A percentile compares a stretch with the other conserved stretches of the same genome.
These are phyloP conservation scores for Cladosporium velox DNA, from an alignment of 2,329 filamentous ascomycete species.

Conservation along the genomic window DNA sequence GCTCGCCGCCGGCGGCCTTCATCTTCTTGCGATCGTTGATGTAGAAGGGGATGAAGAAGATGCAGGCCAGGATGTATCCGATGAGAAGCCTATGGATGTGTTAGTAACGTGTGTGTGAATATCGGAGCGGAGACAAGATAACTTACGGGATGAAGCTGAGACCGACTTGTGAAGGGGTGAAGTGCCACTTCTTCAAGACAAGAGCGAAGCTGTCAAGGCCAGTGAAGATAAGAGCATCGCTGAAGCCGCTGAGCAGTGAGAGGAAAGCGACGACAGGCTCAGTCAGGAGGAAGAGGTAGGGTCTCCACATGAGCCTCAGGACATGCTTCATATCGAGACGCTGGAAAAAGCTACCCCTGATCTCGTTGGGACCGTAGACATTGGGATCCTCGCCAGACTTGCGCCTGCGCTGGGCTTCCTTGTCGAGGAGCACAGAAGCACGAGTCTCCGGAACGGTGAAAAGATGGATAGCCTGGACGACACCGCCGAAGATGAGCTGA, in stretches of 20 bases:
- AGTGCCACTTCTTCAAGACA: conserved; percentile 65
- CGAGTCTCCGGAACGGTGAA: conserved; percentile 77
- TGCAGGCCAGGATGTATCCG: conserved; percentile 65
- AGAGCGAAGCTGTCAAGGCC: conserved; percentile 71
- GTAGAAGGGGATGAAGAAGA: conserved; percentile 56
- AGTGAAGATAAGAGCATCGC: conserved; percentile 75
- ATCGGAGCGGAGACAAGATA: background rate
- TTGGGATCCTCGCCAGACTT: conserved; percentile 74
- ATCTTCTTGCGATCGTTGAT: conserved; percentile 46
- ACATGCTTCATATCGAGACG: conserved; percentile 46
- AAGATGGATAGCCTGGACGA: conserved; percentile 85
- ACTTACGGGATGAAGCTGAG: conserved; percentile 56
- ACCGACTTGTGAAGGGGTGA: conserved; percentile 58
- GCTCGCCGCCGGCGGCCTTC: conserved; percentile 40
- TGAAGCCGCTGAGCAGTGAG: conserved; percentile 71
- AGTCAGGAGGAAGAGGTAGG: conserved; percentile 71
- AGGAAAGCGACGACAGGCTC: conserved; percentile 73
- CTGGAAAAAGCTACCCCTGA: conserved; percentile 53
- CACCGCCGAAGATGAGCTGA: conserved; percentile 73
- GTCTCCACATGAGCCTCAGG: conserved; percentile 58
- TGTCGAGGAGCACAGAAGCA: conserved; percentile 70
- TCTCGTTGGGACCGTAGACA: conserved; percentile 78
- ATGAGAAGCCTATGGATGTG: conserved; percentile 53
- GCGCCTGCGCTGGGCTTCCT: conserved; percentile 74
- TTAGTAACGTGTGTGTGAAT: background rate